These are phyloP conservation scores for Solanum chiquidenum DNA, from an alignment of 257 asterid genomes.

Conservation along the genomic window DNA sequence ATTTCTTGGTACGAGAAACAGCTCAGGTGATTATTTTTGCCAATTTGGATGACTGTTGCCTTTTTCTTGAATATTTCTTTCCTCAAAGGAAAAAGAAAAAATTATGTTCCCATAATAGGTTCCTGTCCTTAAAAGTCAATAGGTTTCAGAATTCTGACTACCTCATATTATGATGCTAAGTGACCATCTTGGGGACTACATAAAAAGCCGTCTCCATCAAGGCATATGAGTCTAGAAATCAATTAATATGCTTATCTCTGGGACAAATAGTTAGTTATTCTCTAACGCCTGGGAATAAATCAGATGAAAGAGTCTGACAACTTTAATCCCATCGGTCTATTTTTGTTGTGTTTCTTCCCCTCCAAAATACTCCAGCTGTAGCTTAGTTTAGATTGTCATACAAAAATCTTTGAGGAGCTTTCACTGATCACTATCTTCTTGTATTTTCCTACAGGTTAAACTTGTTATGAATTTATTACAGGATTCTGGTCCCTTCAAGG, in stretches of 20 bases:
- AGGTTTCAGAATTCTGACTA: not conserved
- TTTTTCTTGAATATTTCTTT: not conserved
- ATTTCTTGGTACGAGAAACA: conserved; percentile 73
- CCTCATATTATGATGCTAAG: not conserved
- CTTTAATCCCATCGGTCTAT: not conserved
- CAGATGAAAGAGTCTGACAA: not conserved
- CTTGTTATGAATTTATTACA: conserved; percentile 58
- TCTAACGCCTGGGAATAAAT: not conserved
- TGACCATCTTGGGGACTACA: not conserved
- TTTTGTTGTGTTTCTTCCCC: not conserved
- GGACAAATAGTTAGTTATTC: not conserved
- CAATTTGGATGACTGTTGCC: not conserved
- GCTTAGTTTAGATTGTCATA: not conserved
- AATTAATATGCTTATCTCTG: not conserved
- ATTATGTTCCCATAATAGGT: not conserved
- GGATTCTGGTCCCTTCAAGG: conserved; percentile 86
- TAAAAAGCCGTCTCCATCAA: not conserved
- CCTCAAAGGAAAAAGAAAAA: not conserved
- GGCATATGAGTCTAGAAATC: not conserved
- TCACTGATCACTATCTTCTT: not conserved
- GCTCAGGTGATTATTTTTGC: conserved; percentile 47
- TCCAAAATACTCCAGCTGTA: not conserved
- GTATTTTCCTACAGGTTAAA: conserved; percentile 39
- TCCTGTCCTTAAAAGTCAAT: not conserved
- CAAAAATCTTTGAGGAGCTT: not conserved